A percentile compares a stretch with the other conserved stretches of the same genome.
These are phyloP conservation scores for Mortierella alpina DNA, from an alignment of 192 early-diverging fungal species.

Conservation along the genomic window DNA sequence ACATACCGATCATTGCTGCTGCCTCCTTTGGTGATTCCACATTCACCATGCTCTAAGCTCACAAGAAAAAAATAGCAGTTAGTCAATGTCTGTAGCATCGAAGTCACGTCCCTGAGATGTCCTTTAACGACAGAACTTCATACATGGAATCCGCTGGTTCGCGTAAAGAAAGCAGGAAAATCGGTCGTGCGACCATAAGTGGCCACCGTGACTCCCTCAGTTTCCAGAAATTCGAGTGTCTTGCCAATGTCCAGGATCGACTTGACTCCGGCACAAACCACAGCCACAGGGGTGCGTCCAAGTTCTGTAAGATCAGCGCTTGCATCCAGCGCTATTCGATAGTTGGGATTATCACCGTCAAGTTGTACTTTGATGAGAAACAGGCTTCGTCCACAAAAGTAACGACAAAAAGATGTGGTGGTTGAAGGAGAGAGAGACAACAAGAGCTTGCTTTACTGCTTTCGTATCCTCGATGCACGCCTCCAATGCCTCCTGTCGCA, in stretches of 20 bases:
- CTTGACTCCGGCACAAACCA: slow-evolving; percentile 96
- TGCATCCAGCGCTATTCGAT: slow-evolving; percentile 79
- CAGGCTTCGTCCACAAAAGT: too few relatives aligned
- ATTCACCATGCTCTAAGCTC: slow-evolving; percentile 61
- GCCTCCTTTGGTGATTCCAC: slow-evolving; percentile 62
- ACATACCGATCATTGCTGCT: slow-evolving; percentile 67
- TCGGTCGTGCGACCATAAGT: slow-evolving; percentile 73
- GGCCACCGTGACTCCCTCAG: slow-evolving; percentile 91
- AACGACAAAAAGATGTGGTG: neutral
- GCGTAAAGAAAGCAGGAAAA: slow-evolving; percentile 95
- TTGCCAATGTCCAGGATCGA: slow-evolving; percentile 94
- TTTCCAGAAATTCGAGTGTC: slow-evolving; percentile 94
- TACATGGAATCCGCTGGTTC: slow-evolving; percentile 74
- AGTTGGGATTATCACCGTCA: neutral
- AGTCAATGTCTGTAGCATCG: neutral
- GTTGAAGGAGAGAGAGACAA: neutral
- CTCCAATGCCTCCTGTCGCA: slow-evolving; percentile 98
- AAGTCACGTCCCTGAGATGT: neutral
- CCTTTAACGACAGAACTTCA: neutral
- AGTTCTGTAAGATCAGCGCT: slow-evolving; percentile 95
- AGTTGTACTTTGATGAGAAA: too few relatives aligned
- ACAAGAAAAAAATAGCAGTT: neutral
- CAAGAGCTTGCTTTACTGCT: slow-evolving; percentile 51
- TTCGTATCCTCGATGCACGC: slow-evolving; percentile 89
- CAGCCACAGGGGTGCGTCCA: slow-evolving; percentile 89